Percentiles rank a stretch among this genome's conserved stretches.
phyloP scores from a whole-genome alignment of 116 monocot species.

The Zostera marina region DNA sequence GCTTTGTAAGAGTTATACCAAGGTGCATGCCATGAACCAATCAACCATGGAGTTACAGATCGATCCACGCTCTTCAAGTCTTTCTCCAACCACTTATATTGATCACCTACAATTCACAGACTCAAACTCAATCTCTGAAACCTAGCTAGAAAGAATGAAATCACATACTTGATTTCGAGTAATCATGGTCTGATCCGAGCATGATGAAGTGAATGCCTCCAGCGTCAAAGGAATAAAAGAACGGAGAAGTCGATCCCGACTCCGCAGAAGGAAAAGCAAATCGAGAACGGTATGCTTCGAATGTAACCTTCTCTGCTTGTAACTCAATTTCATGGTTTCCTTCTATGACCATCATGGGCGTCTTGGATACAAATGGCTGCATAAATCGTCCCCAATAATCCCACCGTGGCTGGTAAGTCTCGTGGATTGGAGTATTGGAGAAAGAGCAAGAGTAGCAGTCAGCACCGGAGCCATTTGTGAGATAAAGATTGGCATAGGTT shows the following conservation, averaged over 20 bases:
- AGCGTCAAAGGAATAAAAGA: constrained; percentile 83
- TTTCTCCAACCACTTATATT: constrained; percentile 68
- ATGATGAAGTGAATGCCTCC: constrained; percentile 91
- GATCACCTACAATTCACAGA: constrained; percentile 61
- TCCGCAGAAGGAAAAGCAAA: constrained; percentile 79
- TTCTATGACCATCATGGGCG: constrained; percentile 81
- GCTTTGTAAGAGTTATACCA: constrained; percentile 82
- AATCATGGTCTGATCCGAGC: constrained; percentile 67
- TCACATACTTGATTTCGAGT: constrained; percentile 45
- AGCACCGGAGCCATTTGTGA: constrained; percentile 70
- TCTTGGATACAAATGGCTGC: constrained; percentile 59
- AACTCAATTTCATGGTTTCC: constrained; percentile 85
- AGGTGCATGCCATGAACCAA: constrained; percentile 85
- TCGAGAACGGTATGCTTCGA: constrained; percentile 65
- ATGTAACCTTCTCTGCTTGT: constrained; percentile 42
- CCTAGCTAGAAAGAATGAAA: neutral
- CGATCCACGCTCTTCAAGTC: constrained; percentile 61
- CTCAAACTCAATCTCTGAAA: too few species aligned
- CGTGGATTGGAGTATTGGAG: constrained; percentile 53
- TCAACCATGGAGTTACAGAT: constrained; percentile 73
- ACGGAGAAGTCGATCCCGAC: constrained; percentile 54
- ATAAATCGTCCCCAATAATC: constrained; percentile 89
- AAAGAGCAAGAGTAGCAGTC: constrained; percentile 72
- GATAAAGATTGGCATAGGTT: constrained; percentile 61
- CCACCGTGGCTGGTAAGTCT: constrained; percentile 79